phyloP scores from a whole-genome alignment of 805 yeast species.

The Torulaspora maleeae region DNA sequence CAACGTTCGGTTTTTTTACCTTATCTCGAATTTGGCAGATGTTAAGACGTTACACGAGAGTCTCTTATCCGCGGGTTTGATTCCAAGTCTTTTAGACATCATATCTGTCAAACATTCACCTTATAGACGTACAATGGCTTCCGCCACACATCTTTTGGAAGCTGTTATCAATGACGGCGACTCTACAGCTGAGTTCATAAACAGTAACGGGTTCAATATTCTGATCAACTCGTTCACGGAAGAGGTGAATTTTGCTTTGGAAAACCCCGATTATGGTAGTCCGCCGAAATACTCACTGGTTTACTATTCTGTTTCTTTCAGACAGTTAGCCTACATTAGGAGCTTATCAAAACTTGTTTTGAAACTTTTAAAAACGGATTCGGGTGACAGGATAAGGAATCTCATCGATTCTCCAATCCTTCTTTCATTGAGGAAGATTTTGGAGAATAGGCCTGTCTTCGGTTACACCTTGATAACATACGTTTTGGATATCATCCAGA shows the following conservation, averaged over 20 bases:
- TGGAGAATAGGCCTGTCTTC: slow-evolving; percentile 53
- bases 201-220: slow-evolving; percentile 58
- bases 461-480: slow-evolving; percentile 62
- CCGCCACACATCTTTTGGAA: slow-evolving; percentile 57
- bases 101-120: slow-evolving; percentile 48
- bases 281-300: slow-evolving; percentile 50
- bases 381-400: slow-evolving; percentile 80
- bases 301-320: slow-evolving; percentile 49
- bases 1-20: slow-evolving; percentile 48
- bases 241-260: slow-evolving; percentile 62
- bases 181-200: slow-evolving; percentile 57
- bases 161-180: slow-evolving; percentile 43
- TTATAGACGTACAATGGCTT: slow-evolving; percentile 54
- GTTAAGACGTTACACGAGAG: slow-evolving; percentile 51
- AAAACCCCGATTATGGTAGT: slow-evolving; percentile 53
- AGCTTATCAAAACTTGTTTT: slow-evolving; percentile 59
- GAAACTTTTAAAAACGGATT: slow-evolving; percentile 62
- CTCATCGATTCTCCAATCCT: slow-evolving; percentile 82
- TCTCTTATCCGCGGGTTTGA: slow-evolving; percentile 69
- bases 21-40: slow-evolving; percentile 58
- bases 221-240: slow-evolving; percentile 56
- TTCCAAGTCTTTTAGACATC: slow-evolving; percentile 60
- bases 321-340: slow-evolving; percentile 56
- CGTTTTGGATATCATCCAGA: slow-evolving; percentile 58
- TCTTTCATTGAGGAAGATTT: slow-evolving; percentile 51